These are phyloP conservation scores for Cadophora sp. DNA, from an alignment of 2,329 filamentous ascomycete genomes.

Conservation along the genomic window DNA sequence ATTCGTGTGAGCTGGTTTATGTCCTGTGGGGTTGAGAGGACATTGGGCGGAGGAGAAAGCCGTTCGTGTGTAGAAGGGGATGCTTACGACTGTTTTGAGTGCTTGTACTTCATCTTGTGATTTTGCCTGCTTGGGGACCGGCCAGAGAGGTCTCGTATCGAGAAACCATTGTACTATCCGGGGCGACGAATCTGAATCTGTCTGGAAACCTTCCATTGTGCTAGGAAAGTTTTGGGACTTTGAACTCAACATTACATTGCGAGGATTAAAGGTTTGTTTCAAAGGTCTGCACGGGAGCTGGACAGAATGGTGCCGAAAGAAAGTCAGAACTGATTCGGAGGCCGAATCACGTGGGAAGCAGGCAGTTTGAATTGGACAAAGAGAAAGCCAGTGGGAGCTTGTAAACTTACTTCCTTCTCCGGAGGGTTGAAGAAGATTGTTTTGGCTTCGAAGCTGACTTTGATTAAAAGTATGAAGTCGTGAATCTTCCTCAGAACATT, in stretches of 20 bases:
- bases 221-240: not conserved
- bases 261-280: not conserved
- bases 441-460: no score
- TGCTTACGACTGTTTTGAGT: constrained; percentile 40
- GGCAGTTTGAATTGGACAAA: no score
- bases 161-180: constrained; percentile 65
- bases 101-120: constrained; percentile 47
- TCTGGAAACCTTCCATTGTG: not conserved
- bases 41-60: not conserved
- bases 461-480: no score
- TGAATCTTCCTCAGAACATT: not conserved
- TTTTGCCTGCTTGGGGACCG: constrained; percentile 48
- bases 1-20: not conserved
- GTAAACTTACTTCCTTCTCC: no score
- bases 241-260: not conserved
- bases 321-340: not conserved
- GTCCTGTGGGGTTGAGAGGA: not conserved
- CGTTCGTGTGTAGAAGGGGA: not conserved
- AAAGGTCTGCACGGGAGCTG: not conserved
- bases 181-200: constrained; percentile 15
- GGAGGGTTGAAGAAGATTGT: no score
- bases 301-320: not conserved
- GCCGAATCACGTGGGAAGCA: constrained; percentile 6
- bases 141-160: constrained; percentile 65
- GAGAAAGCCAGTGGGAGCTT: no score